Base-by-base conservation (phyloP, 2,329 filamentous ascomycete species). In the Hypoxylon sp. region DNA sequence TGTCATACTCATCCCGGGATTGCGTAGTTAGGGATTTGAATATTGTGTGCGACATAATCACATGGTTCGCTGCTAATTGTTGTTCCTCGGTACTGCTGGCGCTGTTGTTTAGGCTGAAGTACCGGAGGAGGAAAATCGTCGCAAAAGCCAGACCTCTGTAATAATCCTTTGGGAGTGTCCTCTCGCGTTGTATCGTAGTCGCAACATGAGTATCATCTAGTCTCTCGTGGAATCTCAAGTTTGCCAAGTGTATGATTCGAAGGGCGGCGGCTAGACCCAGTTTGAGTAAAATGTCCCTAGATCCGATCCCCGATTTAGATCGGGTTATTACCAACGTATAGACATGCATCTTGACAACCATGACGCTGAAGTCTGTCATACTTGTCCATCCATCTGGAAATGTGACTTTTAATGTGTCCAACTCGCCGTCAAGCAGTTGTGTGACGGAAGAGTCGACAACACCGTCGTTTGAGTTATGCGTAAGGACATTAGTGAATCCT, bases 111-210 rank as follows among this genome's bases (percentile, higher is more conserved):
- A 63, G 54, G 27, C 57, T 62, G 35, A 67, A 68, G 44, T 66
- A 68, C 12, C 60, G 54, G n/a, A 69, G 60, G 3, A 69, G 61
- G 51, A 68, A 68, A 7, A 66, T 64, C 7, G 65, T 65, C 11
- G 66, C 64, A 42, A 69, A 68, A 4, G 63, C 64, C 7, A 69
- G 50, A 7, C 59, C 59, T 16, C 58, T 53, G 48, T 59, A 67
- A 32, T 66, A 63, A 23, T 63, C 57, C 45, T 68, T 69, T 7
- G 60, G 60, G 4, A 65, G 36, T 12, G 61, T 53, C 26, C 51
- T 41, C 16, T 61, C 56, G 23, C 58, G 52, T 13, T 60, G 56
- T 7, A 35, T 21, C 7, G 47, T 37, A 7, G 54, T 52, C 7
- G 63, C 25, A 3, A 44, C 42, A 9, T 57, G 45, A 2, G 23